Conservation (phyloP, 257 asterid species). For the Solanum rostratum region DNA sequence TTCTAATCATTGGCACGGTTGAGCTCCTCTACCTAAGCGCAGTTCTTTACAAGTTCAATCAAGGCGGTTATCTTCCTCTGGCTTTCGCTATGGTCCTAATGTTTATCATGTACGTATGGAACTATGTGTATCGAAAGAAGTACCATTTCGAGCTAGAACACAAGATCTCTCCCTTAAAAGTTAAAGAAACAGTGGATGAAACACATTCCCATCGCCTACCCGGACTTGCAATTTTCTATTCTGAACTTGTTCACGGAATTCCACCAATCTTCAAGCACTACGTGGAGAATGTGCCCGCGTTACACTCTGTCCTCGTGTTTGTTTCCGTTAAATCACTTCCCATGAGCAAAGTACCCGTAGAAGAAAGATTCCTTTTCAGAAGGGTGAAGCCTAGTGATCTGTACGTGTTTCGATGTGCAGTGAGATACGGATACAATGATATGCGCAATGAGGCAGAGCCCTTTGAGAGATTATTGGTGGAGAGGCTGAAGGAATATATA, state of each 20-base stretch:
- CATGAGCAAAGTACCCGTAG: conserved; percentile 32
- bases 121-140: conserved; percentile 29
- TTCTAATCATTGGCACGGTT: conserved; percentile 18
- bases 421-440: conserved; percentile 52
- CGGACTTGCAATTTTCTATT: conserved; percentile 49
- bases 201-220: conserved; percentile 19
- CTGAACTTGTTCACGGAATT: conserved; percentile 55
- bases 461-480: conserved; percentile 26
- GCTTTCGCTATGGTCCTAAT: conserved; percentile 29
- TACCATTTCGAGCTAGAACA: conserved; percentile 37
- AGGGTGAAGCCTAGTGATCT: conserved; percentile 32
- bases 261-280: conserved; percentile 59
- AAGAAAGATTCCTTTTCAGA: conserved; percentile 42
- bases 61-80: conserved; percentile 48
- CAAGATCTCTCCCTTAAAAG: conserved; percentile 31
- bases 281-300: conserved; percentile 33
- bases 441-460: conserved; percentile 21
- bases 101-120: conserved; percentile 42
- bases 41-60: conserved; percentile 38
- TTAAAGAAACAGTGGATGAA: conserved; percentile 8
- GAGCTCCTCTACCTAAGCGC: conserved; percentile 39
- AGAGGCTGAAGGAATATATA: conserved; percentile 24
- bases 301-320: conserved; percentile 40
- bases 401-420: conserved; percentile 39
- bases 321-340: conserved; percentile 48